These are phyloP conservation scores for Hemisphaericaspora nanyangensis DNA, from an alignment of 805 yeast species.

Conservation along the genomic window DNA sequence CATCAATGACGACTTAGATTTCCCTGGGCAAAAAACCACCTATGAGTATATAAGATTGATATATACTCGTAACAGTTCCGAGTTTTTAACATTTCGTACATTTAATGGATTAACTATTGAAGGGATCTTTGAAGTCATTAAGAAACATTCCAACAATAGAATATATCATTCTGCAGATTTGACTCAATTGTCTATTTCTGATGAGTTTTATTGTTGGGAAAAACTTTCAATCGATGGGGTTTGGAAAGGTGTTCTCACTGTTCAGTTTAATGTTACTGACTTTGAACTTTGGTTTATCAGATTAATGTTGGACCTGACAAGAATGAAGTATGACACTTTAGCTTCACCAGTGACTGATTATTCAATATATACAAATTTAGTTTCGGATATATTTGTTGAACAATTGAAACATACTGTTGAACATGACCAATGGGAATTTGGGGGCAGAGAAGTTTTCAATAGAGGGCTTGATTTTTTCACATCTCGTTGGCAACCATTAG, in stretches of 20 bases:
- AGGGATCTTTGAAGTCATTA: background rate
- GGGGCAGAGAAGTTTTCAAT: conserved; percentile 43
- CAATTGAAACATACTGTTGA: conserved; percentile 44
- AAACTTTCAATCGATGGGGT: conserved; percentile 10
- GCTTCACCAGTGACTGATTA: conserved; percentile 3
- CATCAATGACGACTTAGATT: conserved; percentile 2
- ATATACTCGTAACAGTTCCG: conserved; percentile 19
- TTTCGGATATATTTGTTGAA: conserved; percentile 42
- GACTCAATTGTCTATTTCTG: background rate
- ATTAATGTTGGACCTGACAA: conserved; percentile 20
- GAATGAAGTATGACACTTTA: conserved; percentile 10
- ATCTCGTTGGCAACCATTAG: conserved; percentile 43
- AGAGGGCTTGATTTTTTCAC: conserved; percentile 46
- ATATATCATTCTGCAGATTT: background rate
- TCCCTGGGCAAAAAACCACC: conserved; percentile 12
- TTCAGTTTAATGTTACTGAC: conserved; percentile 15
- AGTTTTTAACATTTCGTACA: conserved; percentile 12
- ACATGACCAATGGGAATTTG: conserved; percentile 47
- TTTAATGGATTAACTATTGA: conserved; percentile 2
- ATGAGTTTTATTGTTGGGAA: conserved; percentile 18
- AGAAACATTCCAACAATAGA: background rate
- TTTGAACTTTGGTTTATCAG: conserved; percentile 34
- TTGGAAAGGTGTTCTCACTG: conserved; percentile 27
- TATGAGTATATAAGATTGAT: conserved; percentile 25
- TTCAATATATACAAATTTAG: conserved; percentile 8